Base-by-base conservation (phyloP, 805 yeast species). In the Candida nanaspora region DNA sequence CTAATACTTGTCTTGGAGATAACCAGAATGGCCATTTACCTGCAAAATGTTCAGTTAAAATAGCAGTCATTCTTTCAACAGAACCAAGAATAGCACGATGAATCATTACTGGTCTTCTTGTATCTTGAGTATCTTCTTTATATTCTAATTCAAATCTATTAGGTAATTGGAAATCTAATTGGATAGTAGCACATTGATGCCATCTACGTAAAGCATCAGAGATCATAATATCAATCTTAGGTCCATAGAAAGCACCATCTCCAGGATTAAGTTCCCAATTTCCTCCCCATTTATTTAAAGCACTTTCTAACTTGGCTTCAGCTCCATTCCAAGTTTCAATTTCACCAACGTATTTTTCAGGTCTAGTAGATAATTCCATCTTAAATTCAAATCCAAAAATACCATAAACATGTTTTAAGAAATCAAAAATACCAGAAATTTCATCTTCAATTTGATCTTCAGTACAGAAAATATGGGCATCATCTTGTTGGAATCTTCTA, bases 11-110 rank as follows among this genome's bases (percentile, higher is more conserved):
- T 72, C 98, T 84, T 58, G 99, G 99, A n/a, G 98, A 89, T 61
- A 93, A 75, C 98, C 98, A 93, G 76, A 93, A 86, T 59, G 99
- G 99, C 99, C 99, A 93, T 65, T 88, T 93, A 58, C 99, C 99
- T 61, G 89, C 96, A 69, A 74, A 93, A 71, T 93, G 98, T 69
- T 93, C 99, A 44, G 95, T 89, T 65, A 93, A 79, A 55, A 93
- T 91, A 48, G 97, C 98, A 48, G 96, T 86, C 98, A 93, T 89
- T 76, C 99, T 86, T 75, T 93, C 99, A 46, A 93, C 94, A 35
- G 96, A 86, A 52, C 99, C 99, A 61, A 91, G 77, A 51, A 93
- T 87, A 51, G 99, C 99, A 70, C 99, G 86, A 73, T 93, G 99
- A 59, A 93, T 91, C 98, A 93, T 93, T 41, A 93, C 99, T 39